A percentile compares a stretch with the other conserved stretches of the same genome.
Conservation (phyloP, 495 filamentous ascomycete species). For the Glarea lozoyensis region DNA sequence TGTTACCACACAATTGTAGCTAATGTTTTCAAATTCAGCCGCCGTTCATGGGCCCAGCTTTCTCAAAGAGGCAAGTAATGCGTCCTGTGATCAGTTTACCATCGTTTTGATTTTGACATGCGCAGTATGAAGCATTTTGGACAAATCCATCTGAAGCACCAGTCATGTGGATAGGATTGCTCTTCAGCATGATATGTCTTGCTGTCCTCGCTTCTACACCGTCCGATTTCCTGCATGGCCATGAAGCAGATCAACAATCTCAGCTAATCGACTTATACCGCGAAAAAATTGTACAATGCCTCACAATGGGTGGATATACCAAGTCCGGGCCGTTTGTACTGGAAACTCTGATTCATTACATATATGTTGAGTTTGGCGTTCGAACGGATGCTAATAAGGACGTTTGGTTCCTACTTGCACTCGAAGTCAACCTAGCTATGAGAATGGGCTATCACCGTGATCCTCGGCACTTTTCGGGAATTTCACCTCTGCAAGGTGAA, state of each 20-base stretch:
- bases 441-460: conserved; percentile 49
- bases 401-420: conserved; percentile 38
- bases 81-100: not conserved
- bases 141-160: conserved; percentile 26
- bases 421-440: conserved; percentile 38
- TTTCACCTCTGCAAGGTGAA: conserved; percentile 44
- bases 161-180: conserved; percentile 36
- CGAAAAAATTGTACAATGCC: conserved; percentile 25
- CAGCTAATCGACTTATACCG: no score
- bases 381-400: conserved; percentile 32
- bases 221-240: no score
- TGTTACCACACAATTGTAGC: no score
- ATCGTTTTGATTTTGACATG: conserved; percentile 33
- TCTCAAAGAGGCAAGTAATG: conserved; percentile 17
- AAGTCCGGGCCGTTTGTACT: conserved; percentile 32
- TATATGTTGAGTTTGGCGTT: conserved; percentile 31
- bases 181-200: conserved; percentile 31
- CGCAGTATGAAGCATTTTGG: conserved; percentile 39
- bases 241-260: not conserved
- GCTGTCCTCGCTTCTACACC: not conserved
- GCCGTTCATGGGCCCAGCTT: conserved; percentile 35
- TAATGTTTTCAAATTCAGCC: conserved; percentile 23
- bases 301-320: conserved; percentile 34
- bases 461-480: conserved; percentile 30
- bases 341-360: conserved; percentile 37